Evolutionary conservation across 148 eudicot species (phyloP), one percentile per base, ranked within the genome.

Genomic region (Diospyros lotus): DNA sequence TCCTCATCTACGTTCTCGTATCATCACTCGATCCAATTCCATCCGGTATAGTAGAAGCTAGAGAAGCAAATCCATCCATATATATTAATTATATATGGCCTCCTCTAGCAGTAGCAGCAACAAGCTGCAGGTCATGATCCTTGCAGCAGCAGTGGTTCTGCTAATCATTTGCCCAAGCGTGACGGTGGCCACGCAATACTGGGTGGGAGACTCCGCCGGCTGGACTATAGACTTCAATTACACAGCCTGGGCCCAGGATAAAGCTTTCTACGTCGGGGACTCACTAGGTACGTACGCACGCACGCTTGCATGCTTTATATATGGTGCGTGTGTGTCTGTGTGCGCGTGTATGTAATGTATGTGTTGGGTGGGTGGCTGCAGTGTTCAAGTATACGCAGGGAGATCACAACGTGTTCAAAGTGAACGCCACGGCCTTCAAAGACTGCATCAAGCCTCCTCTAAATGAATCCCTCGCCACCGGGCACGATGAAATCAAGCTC

Each of bases 401-500:
- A 41, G 0, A 4, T 1, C 84, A 81, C 58, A 73, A 77, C 48
- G 84, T 81, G 13, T 55, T 52, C 58, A 81, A 73, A 59, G 84
- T 77, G 39, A 64, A 81, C 44, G 77, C 38, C 8, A 56, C 75
- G 1, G 77, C 17, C 40, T 81, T 77, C 44, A 15, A 42, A 1
- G 8, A 55, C 1, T 80, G 80, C 75, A 51, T 17, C 1, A 15
- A 28, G 8, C 75, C 75, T 14, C 5, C 55, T 6, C 7, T 50
- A 6, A 39, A 38, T 2, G 58, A 40, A 6, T 66, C 68, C 10
- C 58, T 80, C 0, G 44, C 65, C 12, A 50, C 71, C 9, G 84
- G 84, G 61, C 38, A 72, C 40, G 87, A 84, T 50, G 66, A 55
- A 3, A 62, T 84, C 15, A 40, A 68, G 45, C 78, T 84, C 9